phyloP scores from a whole-genome alignment of 2,329 filamentous ascomycete species.

The Penicillium nordicum region DNA sequence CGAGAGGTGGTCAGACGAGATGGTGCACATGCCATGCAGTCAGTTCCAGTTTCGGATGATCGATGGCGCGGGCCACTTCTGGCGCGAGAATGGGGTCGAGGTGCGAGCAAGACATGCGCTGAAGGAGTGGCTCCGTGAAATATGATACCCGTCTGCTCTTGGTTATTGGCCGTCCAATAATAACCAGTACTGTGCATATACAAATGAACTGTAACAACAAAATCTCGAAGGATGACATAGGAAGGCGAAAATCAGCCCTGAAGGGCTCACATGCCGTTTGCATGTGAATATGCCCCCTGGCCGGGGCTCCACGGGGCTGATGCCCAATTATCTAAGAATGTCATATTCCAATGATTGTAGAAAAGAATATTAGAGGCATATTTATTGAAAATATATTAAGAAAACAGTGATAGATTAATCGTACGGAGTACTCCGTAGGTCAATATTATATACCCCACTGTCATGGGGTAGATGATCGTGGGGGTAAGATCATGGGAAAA shows the following conservation, averaged over 20 bases:
- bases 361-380: background rate
- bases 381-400: background rate
- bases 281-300: constrained; percentile 5
- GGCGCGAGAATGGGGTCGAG: constrained; percentile 54
- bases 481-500: constrained; percentile 13
- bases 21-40: constrained; percentile 47
- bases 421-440: background rate
- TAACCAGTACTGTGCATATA: background rate
- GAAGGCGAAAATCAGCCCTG: background rate
- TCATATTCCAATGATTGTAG: background rate
- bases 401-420: background rate
- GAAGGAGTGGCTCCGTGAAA: constrained; percentile 38
- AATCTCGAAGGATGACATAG: background rate
- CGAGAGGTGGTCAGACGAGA: constrained; percentile 60
- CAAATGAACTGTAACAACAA: background rate
- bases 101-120: constrained; percentile 39
- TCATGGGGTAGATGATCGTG: constrained; percentile 15
- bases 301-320: background rate
- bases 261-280: background rate
- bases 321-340: background rate
- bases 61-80: constrained; percentile 59
- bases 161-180: background rate
- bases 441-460: constrained; percentile 3
- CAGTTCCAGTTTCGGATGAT: constrained; percentile 51
- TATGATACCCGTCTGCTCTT: background rate